A percentile compares a stretch with the other conserved stretches of the same genome.
phyloP scores from a whole-genome alignment of 164 flowering plant genomes.

The Macadamia integrifolia region DNA sequence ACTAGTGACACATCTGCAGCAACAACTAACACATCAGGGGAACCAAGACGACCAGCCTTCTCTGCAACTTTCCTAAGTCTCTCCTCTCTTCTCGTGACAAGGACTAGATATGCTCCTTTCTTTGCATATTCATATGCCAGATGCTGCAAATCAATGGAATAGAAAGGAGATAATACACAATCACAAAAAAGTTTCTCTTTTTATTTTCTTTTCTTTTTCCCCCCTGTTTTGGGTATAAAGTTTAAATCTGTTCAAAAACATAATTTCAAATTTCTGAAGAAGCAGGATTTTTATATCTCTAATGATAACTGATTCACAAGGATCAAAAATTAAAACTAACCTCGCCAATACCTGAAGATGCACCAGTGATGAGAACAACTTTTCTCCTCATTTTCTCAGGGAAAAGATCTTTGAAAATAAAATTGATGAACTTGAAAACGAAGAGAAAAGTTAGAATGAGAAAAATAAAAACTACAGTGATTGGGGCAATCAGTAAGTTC shows the following conservation, averaged over 20 bases:
- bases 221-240: no score
- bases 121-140: conserved; percentile 62
- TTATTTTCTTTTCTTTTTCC: no score
- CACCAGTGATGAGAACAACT: conserved; percentile 72
- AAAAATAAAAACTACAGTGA: conserved; percentile 16
- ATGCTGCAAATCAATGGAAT: conserved; percentile 17
- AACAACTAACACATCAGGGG: conserved; percentile 43
- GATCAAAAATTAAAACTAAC: conserved; percentile 12
- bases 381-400: conserved; percentile 44
- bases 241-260: no score
- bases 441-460: conserved; percentile 33
- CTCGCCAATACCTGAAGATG: conserved; percentile 86
- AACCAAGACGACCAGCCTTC: conserved; percentile 38
- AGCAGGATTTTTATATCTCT: neutral
- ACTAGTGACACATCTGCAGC: conserved; percentile 49
- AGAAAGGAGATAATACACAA: no score
- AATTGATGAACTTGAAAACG: conserved; percentile 26
- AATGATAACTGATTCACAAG: neutral
- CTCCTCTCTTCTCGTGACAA: conserved; percentile 49
- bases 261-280: neutral
- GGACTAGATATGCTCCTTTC: conserved; percentile 45
- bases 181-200: no score
- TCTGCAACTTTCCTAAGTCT: conserved; percentile 37
- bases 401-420: conserved; percentile 1
- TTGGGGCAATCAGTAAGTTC: neutral